A percentile compares a stretch with the other conserved stretches of the same genome.
Conservation (phyloP, 306 rosid genomes). For the Gynostemma pentaphyllum region DNA sequence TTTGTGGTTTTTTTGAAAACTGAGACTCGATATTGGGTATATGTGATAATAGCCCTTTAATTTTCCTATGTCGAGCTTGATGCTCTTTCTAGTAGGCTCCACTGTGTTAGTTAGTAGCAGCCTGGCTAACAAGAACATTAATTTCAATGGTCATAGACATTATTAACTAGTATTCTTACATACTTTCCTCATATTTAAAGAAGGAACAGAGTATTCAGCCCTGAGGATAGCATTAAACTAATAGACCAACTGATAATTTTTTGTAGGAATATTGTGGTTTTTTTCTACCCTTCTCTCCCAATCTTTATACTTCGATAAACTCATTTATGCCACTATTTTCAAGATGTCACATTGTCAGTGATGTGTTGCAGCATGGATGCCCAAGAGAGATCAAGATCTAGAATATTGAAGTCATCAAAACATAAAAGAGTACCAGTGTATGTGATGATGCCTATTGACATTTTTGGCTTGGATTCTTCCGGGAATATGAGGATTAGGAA, state of each 20-base stretch:
- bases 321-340: not conserved
- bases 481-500: conserved; percentile 16
- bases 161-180: not conserved
- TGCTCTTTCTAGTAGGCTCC: not conserved
- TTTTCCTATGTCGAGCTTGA: not conserved
- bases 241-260: not conserved
- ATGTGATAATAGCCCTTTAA: too few species aligned
- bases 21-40: too few species aligned
- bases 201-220: not conserved
- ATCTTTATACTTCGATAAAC: not conserved
- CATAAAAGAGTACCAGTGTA: conserved; percentile 18
- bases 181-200: not conserved
- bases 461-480: conserved; percentile 16
- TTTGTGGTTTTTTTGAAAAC: too few species aligned
- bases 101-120: not conserved
- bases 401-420: conserved; percentile 5
- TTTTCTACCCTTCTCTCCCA: not conserved
- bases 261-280: not conserved
- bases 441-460: conserved; percentile 26
- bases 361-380: conserved; percentile 22
- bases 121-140: not conserved
- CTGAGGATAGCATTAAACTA: not conserved
- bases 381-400: conserved; percentile 18
- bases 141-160: not conserved
- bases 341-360: not conserved